Base-by-base conservation (phyloP, 2,329 filamentous ascomycete species). In the Stemphylium lycopersici region DNA sequence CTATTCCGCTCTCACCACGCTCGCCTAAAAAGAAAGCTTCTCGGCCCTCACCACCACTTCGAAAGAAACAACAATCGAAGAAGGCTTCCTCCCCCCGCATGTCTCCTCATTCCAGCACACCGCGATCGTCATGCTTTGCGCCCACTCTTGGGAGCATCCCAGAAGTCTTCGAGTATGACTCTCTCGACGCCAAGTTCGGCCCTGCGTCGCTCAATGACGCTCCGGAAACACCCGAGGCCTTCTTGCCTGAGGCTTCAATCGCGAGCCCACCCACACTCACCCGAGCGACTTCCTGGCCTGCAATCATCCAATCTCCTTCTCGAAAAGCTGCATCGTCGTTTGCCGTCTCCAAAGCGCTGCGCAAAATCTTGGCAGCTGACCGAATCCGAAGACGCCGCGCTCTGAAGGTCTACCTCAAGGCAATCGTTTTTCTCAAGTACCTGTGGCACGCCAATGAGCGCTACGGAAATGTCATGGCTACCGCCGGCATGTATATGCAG, bases 401-500 rank as follows among this genome's bases (percentile, higher is more conserved):
- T 33, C 45, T 68, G 26, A 62, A 60, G 6, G 50, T 64, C 34
- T 68, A 68, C 46, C 48, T 68, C 18, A 68, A 68, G 26, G 64
- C 64, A 3, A 59, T 68, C 20, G 59, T 65, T 11, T 68, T 68
- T 18, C 52, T 68, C 40, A 65, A 59, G 39, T 61, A 65, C 34
- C 49, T 68, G 26, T 59, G 64, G 39, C 59, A 58, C 47, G 63
- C 65, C 2, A 62, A 67, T 31, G 65, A 67, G 48, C 65, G 65
- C 11, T 68, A 68, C 29, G 65, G 65, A 22, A 58, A 62, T 12
- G 55, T 65, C 41, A 68, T 68, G 65, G 57, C 62, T 38, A 64
- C 61, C n/a, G 63, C 64, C 7, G 65, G 65, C 44, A 58, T 65
- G 53, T 66, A 68, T 36, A 60, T 68, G 62, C 65, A 65, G 44